Base-by-base conservation (phyloP, 495 filamentous ascomycete species). In the Aspergillus bertholletiae region DNA sequence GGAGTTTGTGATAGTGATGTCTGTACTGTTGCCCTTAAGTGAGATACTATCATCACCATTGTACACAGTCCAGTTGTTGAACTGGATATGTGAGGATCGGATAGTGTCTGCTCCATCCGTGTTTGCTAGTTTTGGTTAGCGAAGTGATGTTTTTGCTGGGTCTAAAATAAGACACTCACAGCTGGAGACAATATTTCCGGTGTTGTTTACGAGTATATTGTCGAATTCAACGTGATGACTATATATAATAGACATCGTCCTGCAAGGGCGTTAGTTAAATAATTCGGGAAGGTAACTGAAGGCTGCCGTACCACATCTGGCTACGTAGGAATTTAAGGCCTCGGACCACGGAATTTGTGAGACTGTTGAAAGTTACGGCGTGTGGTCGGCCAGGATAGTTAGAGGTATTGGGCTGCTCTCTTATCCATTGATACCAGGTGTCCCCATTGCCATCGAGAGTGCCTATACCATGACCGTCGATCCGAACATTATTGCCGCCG, bases 381-480 rank as follows among this genome's bases (percentile, higher is more conserved):
- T 74, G 67, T 11, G 75, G 74, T 39, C 75, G 62, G 8, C 74
- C 63, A 15, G 73, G 76, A 39, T 75, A 75, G 41, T 78, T 77
- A 20, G 64, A 69, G 30, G 65, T 64, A 17, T 63, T 61, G n/a
- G 47, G 27, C 30, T 62, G 58, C 35, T 64, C 17, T 48, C 40
- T 32, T 9, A 64, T 64, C 61, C 61, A 59, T 43, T 60, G 41
- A 50, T 78, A 76, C 74, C 77, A 80, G 15, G 59, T 56, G 26
- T 77, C 66, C 1, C 66, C 77, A 49, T 77, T 78, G 5, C 77
- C 77, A 51, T 78, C 55, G 2, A 79, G 58, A 1, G 68, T 74
- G 0, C 76, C 77, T 0, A 55, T 46, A 0, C 73, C 75, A 49
- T 71, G 54, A 0, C 73, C 74, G 27, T 72, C 53, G 46, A 79